Evolutionary conservation across 768 basidiomycete genomes (phyloP), one percentile per base, ranked within the genome.

Genomic region (Pisolithus albus): DNA sequence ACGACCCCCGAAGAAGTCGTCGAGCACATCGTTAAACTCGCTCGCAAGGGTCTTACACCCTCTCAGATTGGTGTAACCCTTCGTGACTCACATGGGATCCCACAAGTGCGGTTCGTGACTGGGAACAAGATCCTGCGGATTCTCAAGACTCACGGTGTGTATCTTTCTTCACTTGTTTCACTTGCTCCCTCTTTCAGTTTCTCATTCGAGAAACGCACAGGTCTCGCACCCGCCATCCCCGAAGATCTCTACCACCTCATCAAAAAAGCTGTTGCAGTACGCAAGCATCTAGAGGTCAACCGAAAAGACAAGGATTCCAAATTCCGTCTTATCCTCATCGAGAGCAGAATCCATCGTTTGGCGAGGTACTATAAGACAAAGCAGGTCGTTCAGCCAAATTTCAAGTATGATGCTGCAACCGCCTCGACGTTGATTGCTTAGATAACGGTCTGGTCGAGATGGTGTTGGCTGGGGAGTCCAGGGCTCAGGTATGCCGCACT

Each of bases 101-200:
- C 95, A 69, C 94, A 96, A 76, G 94, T 97, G 72, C 92, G 92
- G 66, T 91, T 90, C 74, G 86, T 99, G 69, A 98, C 95, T 56
- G 94, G 95, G 63, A 97, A 96, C 88, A 98, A 97, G 82, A 96
- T 98, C 67, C 84, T 97, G 64, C 85, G 95, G 78, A 92, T 97
- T 75, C 78, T 98, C 72, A 98, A 96, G 79, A 81, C 86, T 57
- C 81, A 91, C 61, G 91, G 95, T 92, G 46, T 46, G 7, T 41
- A 54, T 47, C 52, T 44, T 38, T 21, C 21, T 34, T 34, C 34
- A 15, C 34, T 11, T 15, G 34, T 24, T 30, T 39, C 19, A 38
- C 38, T 56, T 63, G 24, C 72, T 73, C 74, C 77, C 76, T 75
- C 70, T 78, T 75, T 75, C 75, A 71, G 72, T 71, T 77, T 75